Conservation (phyloP, 2,329 filamentous ascomycete genomes). For the Trichophaea hybrida region DNA sequence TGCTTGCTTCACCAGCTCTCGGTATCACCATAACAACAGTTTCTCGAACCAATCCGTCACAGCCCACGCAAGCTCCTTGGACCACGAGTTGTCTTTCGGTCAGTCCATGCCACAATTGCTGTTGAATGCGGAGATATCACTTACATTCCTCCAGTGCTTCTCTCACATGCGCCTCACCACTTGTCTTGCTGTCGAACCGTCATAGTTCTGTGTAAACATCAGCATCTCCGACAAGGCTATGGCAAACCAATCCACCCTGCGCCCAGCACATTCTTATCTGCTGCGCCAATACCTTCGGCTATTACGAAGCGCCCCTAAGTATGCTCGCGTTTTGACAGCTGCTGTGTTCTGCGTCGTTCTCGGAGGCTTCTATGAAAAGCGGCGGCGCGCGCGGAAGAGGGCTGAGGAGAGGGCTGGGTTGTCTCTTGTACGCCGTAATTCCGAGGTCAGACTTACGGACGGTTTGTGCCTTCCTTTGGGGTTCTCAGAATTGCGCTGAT, state of each 20-base stretch:
- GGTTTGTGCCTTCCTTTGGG: constrained; percentile 13
- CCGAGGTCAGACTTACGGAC: constrained; percentile 84
- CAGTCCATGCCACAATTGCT: no score
- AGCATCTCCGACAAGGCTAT: constrained; percentile 36
- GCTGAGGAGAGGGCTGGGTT: constrained; percentile 66
- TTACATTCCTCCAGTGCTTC: no score
- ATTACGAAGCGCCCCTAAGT: constrained; percentile 47
- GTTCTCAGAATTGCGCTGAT: neutral
- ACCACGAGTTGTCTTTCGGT: no score
- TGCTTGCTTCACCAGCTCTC: no score
- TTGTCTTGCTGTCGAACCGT: neutral
- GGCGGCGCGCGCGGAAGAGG: constrained; percentile 58
- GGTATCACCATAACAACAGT: no score
- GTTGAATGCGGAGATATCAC: no score
- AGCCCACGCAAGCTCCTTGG: no score
- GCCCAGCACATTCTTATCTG: constrained; percentile 49
- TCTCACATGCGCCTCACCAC: neutral
- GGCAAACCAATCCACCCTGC: constrained; percentile 78
- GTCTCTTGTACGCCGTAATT: constrained; percentile 76
- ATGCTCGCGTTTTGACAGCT: constrained; percentile 61
- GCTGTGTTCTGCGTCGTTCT: constrained; percentile 66
- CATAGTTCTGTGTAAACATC: neutral
- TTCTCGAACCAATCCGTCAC: no score
- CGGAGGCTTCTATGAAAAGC: constrained; percentile 61
- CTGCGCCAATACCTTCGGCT: constrained; percentile 45